Evolutionary conservation across 2,329 filamentous ascomycete species (phyloP).

Genomic region (Phaeosphaeria sp.): DNA sequence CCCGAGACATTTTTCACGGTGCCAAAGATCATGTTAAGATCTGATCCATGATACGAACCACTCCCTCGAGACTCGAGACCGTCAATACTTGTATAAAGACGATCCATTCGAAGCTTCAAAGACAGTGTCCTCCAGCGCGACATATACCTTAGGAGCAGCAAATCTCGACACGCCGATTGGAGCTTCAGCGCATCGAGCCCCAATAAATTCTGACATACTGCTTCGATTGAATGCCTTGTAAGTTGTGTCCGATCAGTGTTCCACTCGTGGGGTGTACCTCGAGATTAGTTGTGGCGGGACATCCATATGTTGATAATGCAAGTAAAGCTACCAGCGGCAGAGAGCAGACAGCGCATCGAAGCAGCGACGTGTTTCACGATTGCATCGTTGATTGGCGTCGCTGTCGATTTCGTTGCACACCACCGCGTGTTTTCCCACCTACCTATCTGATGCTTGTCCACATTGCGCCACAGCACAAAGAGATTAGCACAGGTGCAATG

Average conservation of each 20-base stretch:
- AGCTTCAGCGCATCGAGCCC: conserved; percentile 45
- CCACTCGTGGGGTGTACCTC: conserved; percentile 36
- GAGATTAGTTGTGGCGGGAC: not conserved
- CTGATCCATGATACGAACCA: conserved; percentile 47
- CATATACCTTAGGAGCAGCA: conserved; percentile 25
- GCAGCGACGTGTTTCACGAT: conserved; percentile 4
- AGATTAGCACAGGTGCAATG: not conserved
- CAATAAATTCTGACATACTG: conserved; percentile 41
- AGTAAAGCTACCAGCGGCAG: not conserved
- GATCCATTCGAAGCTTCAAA: conserved; percentile 10
- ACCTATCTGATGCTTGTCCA: conserved; percentile 2
- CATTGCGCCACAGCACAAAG: conserved; percentile 15
- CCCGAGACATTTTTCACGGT: conserved; percentile 34
- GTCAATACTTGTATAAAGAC: conserved; percentile 37
- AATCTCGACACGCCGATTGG: conserved; percentile 34
- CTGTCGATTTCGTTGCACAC: not conserved
- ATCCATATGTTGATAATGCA: not conserved
- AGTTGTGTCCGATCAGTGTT: conserved; percentile 41
- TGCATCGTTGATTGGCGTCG: conserved; percentile 3
- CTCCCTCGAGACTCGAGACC: conserved; percentile 35
- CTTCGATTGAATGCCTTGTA: conserved; percentile 27
- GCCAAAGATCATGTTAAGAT: conserved; percentile 46
- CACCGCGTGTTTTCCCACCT: not conserved
- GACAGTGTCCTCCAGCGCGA: conserved; percentile 25
- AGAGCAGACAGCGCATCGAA: not conserved